Base-by-base conservation (phyloP, 78 protist species). In the Chrysochromulina tobinii region DNA sequence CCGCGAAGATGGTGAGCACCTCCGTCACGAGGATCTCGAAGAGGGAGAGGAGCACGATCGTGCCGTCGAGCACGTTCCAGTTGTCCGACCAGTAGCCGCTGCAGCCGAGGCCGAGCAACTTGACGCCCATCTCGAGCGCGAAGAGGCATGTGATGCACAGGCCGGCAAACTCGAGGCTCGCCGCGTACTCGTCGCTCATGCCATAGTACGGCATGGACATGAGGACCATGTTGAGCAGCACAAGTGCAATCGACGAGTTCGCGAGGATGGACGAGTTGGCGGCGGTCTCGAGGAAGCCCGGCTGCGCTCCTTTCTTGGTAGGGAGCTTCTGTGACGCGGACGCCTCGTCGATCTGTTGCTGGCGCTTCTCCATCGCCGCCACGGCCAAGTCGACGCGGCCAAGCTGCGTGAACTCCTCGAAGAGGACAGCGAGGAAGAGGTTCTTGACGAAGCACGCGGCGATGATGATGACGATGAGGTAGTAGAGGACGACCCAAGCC, bases 341-440 rank as follows among this genome's bases (percentile, higher is more conserved):
- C 38, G 38, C 38, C 38, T 38, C 38, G 38, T 38, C 38, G 38
- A 38, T 38, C 38, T 38, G 23, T 12, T 14, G 7, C 12, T 7
- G 7, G 12, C 23, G 23, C 7, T 7, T 12, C 7, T 7, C 64
- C 23, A 7, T 7, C 64, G 38, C 38, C 38, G 38, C 38, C 38
- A 38, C 38, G 38, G 38, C 38, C 38, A 38, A 38, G 38, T 38
- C 38, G 38, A 38, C 38, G 38, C 38, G 38, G 38, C 38, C 38
- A 38, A 38, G 38, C 38, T 38, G 38, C 38, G 38, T 38, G 38
- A 38, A 38, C 38, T 38, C 38, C 64, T 59, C 23, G 83, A 91
- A 20, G 57, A 94, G 89, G 54, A 64, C 61, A 14, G 81, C 95
- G 25, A 89, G 90, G 12, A 81, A n/a, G 67, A 94, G 72, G 61